Conservation (phyloP, 2,329 filamentous ascomycete genomes). For the Aureobasidium uvarum region DNA sequence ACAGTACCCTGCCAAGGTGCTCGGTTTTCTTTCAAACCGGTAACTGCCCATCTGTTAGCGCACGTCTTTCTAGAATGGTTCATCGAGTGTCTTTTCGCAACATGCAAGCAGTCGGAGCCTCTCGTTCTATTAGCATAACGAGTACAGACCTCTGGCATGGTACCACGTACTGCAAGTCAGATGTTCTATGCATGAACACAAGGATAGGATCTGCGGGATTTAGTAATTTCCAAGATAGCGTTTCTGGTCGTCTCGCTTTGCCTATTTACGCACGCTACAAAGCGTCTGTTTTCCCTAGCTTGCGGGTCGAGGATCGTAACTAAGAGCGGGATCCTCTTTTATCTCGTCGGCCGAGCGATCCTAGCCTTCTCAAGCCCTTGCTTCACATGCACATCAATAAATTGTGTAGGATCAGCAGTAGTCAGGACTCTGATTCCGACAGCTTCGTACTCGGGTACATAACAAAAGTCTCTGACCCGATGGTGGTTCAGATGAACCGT, state of each 20-base stretch:
- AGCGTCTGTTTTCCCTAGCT: not conserved
- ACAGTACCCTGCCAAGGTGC: not conserved
- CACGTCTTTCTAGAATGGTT: too few relatives aligned
- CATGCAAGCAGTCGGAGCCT: too few relatives aligned
- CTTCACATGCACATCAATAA: not conserved
- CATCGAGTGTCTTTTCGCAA: too few relatives aligned
- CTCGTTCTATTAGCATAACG: too few relatives aligned
- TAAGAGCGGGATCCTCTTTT: not conserved
- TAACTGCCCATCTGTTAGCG: too few relatives aligned
- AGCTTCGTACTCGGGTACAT: not conserved
- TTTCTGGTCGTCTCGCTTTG: constrained; percentile 18
- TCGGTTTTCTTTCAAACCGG: too few relatives aligned
- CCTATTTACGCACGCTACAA: not conserved
- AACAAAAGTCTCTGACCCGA: too few relatives aligned
- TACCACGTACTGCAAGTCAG: too few relatives aligned
- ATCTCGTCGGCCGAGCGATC: not conserved
- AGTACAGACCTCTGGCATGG: too few relatives aligned
- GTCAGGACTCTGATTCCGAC: not conserved
- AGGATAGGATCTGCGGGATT: not conserved
- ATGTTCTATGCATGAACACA: constrained; percentile 6
- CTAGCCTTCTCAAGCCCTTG: not conserved
- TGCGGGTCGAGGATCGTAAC: not conserved
- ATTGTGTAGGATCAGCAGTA: not conserved
- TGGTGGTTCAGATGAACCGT: not conserved
- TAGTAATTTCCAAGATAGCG: constrained; percentile 1